These are phyloP conservation scores for Eucalyptus regnans DNA, from an alignment of 345 rosid species.

Conservation along the genomic window DNA sequence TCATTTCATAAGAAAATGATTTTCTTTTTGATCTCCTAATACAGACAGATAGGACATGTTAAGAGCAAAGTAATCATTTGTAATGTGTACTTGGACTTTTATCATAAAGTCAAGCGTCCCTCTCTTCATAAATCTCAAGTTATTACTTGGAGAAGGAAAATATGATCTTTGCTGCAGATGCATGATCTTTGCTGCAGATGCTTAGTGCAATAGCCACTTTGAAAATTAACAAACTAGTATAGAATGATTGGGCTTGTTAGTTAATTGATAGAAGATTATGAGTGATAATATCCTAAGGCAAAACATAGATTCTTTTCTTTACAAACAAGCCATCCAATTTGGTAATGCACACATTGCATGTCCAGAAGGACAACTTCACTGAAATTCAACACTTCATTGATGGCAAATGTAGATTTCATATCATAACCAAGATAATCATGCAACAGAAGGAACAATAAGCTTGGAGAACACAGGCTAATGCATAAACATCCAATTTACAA, in stretches of 20 bases:
- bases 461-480: constrained; percentile 8
- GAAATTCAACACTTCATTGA: background rate
- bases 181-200: background rate
- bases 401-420: background rate
- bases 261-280: background rate
- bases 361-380: background rate
- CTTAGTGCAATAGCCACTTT: background rate
- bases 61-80: background rate
- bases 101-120: background rate
- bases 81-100: background rate
- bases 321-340: background rate
- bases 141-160: background rate
- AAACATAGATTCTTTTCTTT: background rate
- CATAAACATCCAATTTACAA: background rate
- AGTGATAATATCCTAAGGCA: background rate
- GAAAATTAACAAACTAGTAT: background rate
- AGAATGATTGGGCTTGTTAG: background rate
- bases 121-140: background rate
- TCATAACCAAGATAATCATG: background rate
- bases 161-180: background rate
- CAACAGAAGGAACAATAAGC: background rate
- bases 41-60: background rate
- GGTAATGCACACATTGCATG: background rate
- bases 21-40: background rate
- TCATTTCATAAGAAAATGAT: background rate